Conservation (phyloP, 345 rosid genomes). For the Anacardium occidentale region DNA sequence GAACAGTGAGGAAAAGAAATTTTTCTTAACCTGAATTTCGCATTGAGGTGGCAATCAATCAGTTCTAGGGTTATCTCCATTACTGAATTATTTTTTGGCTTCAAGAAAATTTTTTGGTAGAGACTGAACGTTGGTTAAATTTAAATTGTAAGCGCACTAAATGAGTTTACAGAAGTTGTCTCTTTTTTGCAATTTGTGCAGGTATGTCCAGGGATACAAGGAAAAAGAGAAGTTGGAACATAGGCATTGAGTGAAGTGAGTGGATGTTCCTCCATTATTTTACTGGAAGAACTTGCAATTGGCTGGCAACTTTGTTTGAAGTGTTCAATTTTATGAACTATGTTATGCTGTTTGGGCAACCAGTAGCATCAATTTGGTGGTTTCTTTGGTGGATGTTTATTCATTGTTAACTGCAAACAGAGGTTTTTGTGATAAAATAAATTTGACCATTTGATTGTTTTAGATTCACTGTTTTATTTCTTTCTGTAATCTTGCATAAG, state of each 20-base stretch:
- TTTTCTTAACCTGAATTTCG: too few relatives aligned
- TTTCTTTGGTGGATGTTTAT: neutral
- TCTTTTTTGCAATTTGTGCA: constrained; percentile 25
- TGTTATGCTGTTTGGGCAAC: neutral
- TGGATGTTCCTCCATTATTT: neutral
- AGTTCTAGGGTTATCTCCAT: neutral
- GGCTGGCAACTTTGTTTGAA: constrained; percentile 1
- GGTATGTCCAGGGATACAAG: constrained; percentile 52
- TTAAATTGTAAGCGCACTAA: too few relatives aligned
- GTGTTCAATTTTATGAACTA: neutral
- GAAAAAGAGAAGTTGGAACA: constrained; percentile 63
- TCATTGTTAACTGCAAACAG: neutral
- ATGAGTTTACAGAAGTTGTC: neutral
- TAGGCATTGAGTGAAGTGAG: constrained; percentile 43
- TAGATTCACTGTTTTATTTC: neutral
- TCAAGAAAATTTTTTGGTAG: neutral
- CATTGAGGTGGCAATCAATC: neutral
- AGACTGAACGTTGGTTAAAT: too few relatives aligned
- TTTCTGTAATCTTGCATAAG: neutral
- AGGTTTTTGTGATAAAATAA: constrained; percentile 4
- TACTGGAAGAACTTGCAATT: neutral
- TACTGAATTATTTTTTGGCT: neutral
- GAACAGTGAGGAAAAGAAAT: too few relatives aligned
- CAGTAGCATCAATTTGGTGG: constrained; percentile 5
- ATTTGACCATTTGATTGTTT: neutral